These are phyloP conservation scores for Neurospora sp. DNA, from an alignment of 495 filamentous ascomycete species.

Conservation along the genomic window DNA sequence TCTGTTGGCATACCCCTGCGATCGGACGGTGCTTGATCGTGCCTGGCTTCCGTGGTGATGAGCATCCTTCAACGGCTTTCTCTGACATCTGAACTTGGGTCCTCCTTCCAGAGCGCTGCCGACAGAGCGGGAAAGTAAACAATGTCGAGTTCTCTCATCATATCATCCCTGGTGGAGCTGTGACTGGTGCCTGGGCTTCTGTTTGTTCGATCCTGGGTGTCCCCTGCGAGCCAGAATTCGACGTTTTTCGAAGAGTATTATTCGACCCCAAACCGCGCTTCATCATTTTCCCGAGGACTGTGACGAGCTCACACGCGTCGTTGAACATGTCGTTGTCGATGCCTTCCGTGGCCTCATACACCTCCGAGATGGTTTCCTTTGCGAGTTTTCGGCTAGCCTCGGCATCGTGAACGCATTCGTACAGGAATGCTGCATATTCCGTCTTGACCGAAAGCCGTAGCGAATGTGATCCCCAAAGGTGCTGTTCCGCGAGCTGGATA, in stretches of 20 bases:
- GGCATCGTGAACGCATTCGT: constrained; percentile 81
- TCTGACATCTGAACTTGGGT: neutral
- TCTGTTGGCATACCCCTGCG: neutral
- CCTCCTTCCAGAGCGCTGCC: neutral
- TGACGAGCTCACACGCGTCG: constrained; percentile 66
- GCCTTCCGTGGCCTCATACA: constrained; percentile 80
- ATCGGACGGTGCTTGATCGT: neutral
- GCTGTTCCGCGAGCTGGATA: constrained; percentile 55
- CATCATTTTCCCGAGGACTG: constrained; percentile 66
- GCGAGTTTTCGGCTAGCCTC: constrained; percentile 65
- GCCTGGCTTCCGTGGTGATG: neutral
- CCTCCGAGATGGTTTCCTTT: constrained; percentile 74
- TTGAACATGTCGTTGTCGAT: constrained; percentile 87
- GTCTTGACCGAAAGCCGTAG: constrained; percentile 84
- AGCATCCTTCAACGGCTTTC: neutral
- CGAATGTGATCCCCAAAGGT: constrained; percentile 81
- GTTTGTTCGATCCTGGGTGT: constrained; percentile 13
- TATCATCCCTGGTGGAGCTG: constrained; percentile 22
- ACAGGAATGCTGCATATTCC: constrained; percentile 89
- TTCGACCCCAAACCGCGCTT: constrained; percentile 47
- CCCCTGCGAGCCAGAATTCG: constrained; percentile 18
- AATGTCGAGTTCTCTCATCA: constrained; percentile 1
- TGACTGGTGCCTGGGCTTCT: neutral
- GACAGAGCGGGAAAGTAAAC: neutral
- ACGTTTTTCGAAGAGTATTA: constrained; percentile 15